phyloP scores from a whole-genome alignment of 31 red algal species.

The Porphyra umbilicalis region DNA sequence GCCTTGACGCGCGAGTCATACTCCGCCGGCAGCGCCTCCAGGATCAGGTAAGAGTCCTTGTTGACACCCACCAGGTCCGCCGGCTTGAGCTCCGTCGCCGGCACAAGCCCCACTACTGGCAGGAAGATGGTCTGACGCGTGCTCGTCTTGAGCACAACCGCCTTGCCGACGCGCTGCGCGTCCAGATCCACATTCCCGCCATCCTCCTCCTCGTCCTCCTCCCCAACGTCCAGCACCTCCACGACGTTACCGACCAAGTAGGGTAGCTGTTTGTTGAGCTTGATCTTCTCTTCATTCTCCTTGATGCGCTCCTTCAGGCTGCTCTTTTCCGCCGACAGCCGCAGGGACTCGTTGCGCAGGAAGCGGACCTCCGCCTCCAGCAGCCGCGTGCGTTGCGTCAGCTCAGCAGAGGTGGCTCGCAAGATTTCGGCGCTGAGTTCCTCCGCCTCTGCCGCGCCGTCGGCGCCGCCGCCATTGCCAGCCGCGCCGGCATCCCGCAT shows the following conservation, averaged over 20 bases:
- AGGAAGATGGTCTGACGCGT: slow-evolving; percentile 98
- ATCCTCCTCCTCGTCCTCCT: slow-evolving; percentile 69
- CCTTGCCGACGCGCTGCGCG: slow-evolving; percentile 75
- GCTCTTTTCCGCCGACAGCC: slow-evolving; percentile 73
- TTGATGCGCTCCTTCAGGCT: slow-evolving; percentile 84
- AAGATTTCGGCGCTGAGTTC: slow-evolving; percentile 77
- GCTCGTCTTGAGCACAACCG: slow-evolving; percentile 93
- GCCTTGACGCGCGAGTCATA: slow-evolving; percentile 99
- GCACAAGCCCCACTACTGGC: slow-evolving; percentile 92
- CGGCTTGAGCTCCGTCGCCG: slow-evolving; percentile 79
- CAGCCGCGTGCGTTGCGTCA: slow-evolving; percentile 73
- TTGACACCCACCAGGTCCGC: slow-evolving; percentile 97
- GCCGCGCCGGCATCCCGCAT: background rate
- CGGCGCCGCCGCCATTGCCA: background rate
- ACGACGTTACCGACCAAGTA: slow-evolving; percentile 98
- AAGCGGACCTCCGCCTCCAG: slow-evolving; percentile 86
- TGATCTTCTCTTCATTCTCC: slow-evolving; percentile 97
- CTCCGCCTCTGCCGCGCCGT: slow-evolving; percentile 4
- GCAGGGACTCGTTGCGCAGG: slow-evolving; percentile 65
- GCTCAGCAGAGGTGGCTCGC: slow-evolving; percentile 64
- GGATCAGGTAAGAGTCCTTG: slow-evolving; percentile 98
- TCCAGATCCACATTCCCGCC: slow-evolving; percentile 88
- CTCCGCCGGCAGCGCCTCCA: slow-evolving; percentile 93
- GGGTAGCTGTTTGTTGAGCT: slow-evolving; percentile 95
- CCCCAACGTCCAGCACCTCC: slow-evolving; percentile 91